Evolutionary conservation across 148 eudicot genomes (phyloP).

Genomic region (Nyssa sinensis): DNA sequence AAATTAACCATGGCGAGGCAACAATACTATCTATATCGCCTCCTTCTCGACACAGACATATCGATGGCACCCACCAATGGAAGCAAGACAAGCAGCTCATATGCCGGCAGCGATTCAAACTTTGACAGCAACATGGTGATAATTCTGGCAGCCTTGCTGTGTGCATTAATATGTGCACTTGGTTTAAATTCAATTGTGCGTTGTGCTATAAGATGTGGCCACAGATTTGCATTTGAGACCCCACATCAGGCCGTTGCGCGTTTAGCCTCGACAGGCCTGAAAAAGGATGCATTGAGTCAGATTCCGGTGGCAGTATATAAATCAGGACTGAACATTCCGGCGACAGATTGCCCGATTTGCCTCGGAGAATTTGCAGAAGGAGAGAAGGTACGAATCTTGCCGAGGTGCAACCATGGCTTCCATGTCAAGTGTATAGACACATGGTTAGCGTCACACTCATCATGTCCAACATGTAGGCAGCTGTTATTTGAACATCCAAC

Average conservation of each 20-base stretch:
- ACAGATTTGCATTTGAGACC: background rate
- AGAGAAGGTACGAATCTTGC: conserved; percentile 23
- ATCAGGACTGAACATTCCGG: conserved; percentile 1
- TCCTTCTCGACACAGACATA: background rate
- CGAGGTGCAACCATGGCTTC: conserved; percentile 22
- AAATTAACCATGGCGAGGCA: background rate
- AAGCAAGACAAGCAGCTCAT: background rate
- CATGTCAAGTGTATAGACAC: conserved; percentile 24
- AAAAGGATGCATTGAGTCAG: conserved; percentile 13
- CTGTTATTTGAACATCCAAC: conserved; percentile 1
- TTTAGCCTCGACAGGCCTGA: conserved; percentile 1
- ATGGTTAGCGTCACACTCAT: conserved; percentile 23
- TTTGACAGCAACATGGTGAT: conserved; percentile 30
- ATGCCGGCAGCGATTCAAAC: conserved; percentile 8
- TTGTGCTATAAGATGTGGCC: conserved; percentile 11
- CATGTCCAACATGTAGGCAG: conserved; percentile 29
- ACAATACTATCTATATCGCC: background rate
- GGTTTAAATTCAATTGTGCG: conserved; percentile 27
- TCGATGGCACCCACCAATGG: background rate
- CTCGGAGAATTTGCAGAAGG: conserved; percentile 23
- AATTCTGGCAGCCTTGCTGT: conserved; percentile 23
- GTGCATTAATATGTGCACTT: conserved; percentile 24
- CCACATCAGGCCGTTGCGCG: background rate
- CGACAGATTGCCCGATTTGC: conserved; percentile 27
- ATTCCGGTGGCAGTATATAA: conserved; percentile 16